Base-by-base conservation (phyloP, 768 basidiomycete species). In the Sporobolomyces roseus region DNA sequence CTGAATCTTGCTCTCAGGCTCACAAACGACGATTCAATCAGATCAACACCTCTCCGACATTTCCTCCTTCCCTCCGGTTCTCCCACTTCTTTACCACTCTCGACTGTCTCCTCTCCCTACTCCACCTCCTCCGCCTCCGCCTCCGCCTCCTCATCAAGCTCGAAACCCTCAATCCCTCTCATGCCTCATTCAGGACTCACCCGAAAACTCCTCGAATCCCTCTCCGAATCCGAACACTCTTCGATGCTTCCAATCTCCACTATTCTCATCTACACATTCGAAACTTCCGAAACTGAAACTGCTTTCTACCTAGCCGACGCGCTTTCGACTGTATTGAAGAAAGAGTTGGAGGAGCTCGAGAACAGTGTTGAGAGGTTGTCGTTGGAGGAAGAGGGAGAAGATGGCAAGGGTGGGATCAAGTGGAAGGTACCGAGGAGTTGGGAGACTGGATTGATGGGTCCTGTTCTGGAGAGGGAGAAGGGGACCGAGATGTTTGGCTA, bases 351-450 rank as follows among this genome's bases (percentile, higher is more conserved):
- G 9, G 48, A 23, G 17, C 5, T 41, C 6, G 56, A 30, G 13
- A 13, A 16, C 3, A 32, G 48, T 1, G n/a, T 45, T 16, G 36
- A 55, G n/a, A 30, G 27, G 9, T 32, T 38, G 49, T 2, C 32
- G 9, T n/a, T 30, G 27, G 54, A 29, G 14, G 33, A 41, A 21
- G 5, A n/a, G 6, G 23, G 41, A n/a, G 8, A 12, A 17, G 16
- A 29, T 25, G 32, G 16, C 9, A 6, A 30, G 12, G 38, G 6
- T 33, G 29, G 23, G 45, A 14, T 48, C 60, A 21, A 61, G 29
- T 72, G 71, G 71, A 62, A 29, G 29, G 51, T 59, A 36, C 71
- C 71, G 45, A 43, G 23, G 52, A 73, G 71, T n/a, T 73, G 71
- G 71, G 71, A 63, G 61, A 25, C 25, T 2, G 71, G 71, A 6